phyloP scores from a whole-genome alignment of 2,329 filamentous ascomycete species.

The Cladosporium sp. region DNA sequence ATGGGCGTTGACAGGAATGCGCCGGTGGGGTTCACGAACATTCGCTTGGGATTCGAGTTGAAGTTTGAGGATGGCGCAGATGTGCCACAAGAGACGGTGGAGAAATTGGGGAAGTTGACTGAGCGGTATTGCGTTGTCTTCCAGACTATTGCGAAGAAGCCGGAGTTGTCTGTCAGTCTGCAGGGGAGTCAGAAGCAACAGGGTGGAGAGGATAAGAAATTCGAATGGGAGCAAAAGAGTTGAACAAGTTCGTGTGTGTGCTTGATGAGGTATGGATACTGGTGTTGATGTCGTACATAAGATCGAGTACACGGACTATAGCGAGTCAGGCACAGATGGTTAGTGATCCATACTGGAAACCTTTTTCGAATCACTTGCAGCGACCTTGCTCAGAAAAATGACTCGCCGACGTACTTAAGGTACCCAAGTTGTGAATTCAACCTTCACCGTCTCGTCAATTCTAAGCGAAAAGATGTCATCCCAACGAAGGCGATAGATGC shows the following conservation, averaged over 20 bases:
- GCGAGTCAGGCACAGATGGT: not conserved
- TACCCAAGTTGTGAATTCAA: not conserved
- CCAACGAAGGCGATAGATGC: not conserved
- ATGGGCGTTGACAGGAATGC: constrained; percentile 50
- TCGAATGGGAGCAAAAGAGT: constrained; percentile 27
- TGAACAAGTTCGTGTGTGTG: constrained; percentile 6
- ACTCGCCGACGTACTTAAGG: not conserved
- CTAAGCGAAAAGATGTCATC: not conserved
- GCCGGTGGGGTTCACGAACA: constrained; percentile 50
- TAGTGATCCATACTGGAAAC: not conserved
- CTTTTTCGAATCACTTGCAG: not conserved
- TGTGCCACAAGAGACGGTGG: constrained; percentile 45
- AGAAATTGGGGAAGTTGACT: constrained; percentile 50
- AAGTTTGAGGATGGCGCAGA: constrained; percentile 39
- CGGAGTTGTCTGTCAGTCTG: constrained; percentile 37
- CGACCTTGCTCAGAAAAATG: not conserved
- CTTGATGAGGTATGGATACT: not conserved
- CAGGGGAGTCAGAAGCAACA: constrained; percentile 31
- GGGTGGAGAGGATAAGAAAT: constrained; percentile 32
- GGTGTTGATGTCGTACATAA: not conserved
- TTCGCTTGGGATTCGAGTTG: constrained; percentile 47
- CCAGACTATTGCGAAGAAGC: constrained; percentile 43
- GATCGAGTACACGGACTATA: not conserved
- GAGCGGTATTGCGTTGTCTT: constrained; percentile 52
- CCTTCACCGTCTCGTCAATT: not conserved